These are phyloP conservation scores for Binderoboletus segoi DNA, from an alignment of 1,284 basidiomycete genomes.

Conservation along the genomic window DNA sequence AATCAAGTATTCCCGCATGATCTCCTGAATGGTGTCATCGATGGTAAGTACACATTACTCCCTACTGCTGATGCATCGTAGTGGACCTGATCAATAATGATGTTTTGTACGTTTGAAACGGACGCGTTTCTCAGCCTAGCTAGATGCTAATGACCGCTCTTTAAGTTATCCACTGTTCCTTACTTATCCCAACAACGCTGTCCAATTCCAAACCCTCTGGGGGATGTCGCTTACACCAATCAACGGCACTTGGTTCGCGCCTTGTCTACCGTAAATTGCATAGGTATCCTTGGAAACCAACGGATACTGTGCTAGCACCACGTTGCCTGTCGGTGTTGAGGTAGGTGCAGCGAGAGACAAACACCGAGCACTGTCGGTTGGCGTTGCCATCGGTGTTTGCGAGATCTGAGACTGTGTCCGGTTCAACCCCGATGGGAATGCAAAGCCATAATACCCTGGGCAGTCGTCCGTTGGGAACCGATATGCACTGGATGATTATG, in stretches of 20 bases:
- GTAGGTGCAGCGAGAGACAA: slow-evolving; percentile 28
- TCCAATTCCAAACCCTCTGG: slow-evolving; percentile 28
- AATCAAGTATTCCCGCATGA: no score
- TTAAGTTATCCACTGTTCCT: not conserved
- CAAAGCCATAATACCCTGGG: slow-evolving; percentile 34
- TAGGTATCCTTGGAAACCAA: slow-evolving; percentile 5
- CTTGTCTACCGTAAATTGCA: slow-evolving; percentile 15
- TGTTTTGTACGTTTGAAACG: no score
- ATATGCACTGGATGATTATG: slow-evolving; percentile 25
- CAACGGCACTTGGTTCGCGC: slow-evolving; percentile 7
- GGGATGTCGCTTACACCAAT: slow-evolving; percentile 17
- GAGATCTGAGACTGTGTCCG: slow-evolving; percentile 29
- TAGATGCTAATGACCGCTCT: not conserved
- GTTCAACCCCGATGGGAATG: slow-evolving; percentile 27
- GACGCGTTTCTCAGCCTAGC: no score
- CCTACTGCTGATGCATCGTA: no score
- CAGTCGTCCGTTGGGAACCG: slow-evolving; percentile 31
- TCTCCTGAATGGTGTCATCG: no score
- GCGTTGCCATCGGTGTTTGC: slow-evolving; percentile 29
- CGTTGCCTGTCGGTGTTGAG: slow-evolving; percentile 24
- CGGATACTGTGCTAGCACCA: slow-evolving; percentile 8
- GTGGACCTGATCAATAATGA: no score
- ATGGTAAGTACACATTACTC: no score
- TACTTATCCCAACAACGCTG: slow-evolving; percentile 8
- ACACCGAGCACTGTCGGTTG: slow-evolving; percentile 23